Evolutionary conservation across 1,284 basidiomycete species (phyloP).

Genomic region (Malassezia psittaci): DNA sequence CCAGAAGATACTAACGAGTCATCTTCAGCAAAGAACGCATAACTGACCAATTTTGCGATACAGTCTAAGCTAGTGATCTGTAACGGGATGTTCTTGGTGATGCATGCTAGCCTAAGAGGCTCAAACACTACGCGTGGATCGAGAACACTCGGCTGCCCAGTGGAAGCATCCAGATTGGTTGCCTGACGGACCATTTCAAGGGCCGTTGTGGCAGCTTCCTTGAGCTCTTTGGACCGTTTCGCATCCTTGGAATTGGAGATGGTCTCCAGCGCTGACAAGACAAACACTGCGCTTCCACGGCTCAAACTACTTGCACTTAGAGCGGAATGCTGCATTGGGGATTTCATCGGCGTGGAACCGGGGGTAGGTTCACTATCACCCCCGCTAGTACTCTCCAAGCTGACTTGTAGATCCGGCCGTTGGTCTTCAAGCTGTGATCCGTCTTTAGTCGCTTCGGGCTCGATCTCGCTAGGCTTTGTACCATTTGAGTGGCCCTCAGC

Average conservation of each 20-base stretch:
- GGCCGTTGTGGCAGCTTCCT: constrained; percentile 29
- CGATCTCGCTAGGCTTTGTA: too few species aligned
- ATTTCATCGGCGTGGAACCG: constrained; percentile 16
- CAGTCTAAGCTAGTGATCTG: constrained; percentile 42
- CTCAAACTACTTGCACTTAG: constrained; percentile 30
- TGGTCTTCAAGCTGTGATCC: too few species aligned
- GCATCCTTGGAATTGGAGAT: constrained; percentile 39
- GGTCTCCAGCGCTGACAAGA: constrained; percentile 40
- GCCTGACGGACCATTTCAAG: constrained; percentile 43
- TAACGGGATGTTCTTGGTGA: constrained; percentile 33
- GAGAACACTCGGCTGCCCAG: constrained; percentile 15
- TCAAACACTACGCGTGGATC: constrained; percentile 46
- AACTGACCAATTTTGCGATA: constrained; percentile 45
- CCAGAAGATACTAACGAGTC: constrained; percentile 11
- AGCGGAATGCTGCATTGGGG: constrained; percentile 24
- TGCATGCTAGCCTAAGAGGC: constrained; percentile 41
- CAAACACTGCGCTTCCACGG: constrained; percentile 42
- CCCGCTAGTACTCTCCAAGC: too few species aligned
- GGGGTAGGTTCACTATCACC: too few species aligned
- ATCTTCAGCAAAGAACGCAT: constrained; percentile 46
- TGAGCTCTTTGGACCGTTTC: constrained; percentile 36
- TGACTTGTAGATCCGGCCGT: too few species aligned
- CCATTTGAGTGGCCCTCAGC: too few species aligned
- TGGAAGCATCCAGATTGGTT: constrained; percentile 9
- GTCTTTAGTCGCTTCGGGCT: too few species aligned